Base-by-base conservation (phyloP, 1,284 basidiomycete species). In the Ceratobasidium sp. region DNA sequence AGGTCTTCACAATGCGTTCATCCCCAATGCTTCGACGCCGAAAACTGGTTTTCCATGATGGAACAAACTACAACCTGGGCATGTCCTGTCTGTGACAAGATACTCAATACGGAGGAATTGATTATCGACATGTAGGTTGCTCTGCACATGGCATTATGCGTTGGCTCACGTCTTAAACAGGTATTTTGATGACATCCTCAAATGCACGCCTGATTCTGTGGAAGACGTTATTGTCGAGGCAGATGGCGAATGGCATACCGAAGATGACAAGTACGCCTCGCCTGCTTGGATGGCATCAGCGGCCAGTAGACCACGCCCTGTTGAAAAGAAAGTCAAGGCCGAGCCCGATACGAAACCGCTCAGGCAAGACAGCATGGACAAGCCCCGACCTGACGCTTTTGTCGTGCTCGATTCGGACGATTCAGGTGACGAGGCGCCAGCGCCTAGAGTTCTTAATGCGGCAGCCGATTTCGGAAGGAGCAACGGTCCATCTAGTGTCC, bases 1-100 rank as follows among this genome's bases (percentile, higher is more conserved):
- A 92, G 97, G 20, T 97, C 97, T 0, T 88, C 86, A 15, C 86
- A 88, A 78, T 99, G 98, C 82, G 90, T 93, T 28, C 98, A 99
- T 83, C 86, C 94, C 1, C 95, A 98, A 81, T 99, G 98, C 84
- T 99, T 99, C 83, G 98, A 99, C 83, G 96, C 97, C 0, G 88
- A 89, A 26, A 95, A 94, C 66, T 99, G 97, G 95, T 96, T 94
- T 81, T 93, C 92, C 28, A 91, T 98, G 82, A 99, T 98, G 90
- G 94, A 97, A 81, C 93, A 95, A 84, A 97, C 97, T 5, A 98
- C 98, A 0, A 96, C 96, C 39, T 99, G 95, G 94, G 84, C 92
- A 51, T 99, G 98, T 83, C 97, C 98, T n/a, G 92, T 96, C 49
- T 99, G 98, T 84, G 94, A 94, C 83, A 92, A 90, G 81, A 86